Base-by-base conservation (phyloP, 768 basidiomycete species). In the Tulasnella sp. region DNA sequence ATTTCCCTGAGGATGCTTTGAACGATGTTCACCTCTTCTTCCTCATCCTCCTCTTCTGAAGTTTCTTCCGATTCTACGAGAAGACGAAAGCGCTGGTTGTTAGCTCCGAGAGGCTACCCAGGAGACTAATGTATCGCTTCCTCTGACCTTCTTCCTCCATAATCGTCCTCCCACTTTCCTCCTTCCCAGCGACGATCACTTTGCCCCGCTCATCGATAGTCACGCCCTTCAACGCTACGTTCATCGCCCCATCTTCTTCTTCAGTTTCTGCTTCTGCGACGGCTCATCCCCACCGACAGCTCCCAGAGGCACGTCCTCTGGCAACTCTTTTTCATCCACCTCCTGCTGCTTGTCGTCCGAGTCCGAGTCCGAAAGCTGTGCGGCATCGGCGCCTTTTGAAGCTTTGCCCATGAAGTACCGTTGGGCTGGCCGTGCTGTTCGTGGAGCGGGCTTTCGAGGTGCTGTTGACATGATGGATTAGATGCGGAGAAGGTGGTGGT, bases 361-460 rank as follows among this genome's bases (percentile, higher is more conserved):
- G 25, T 88, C 87, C 67, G 91, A 91, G 3, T 89, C 90, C 79
- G 92, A 91, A 7, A 91, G 91, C 31, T 88, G 88, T 1, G 84
- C 84, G 71, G 67, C 71, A 15, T 75, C 71, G 40, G 84, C 86
- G 67, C 92, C 92, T 82, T 93, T 94, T 0, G 94, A 93, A 0
- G 90, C 93, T 79, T 94, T 93, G 75, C 95, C 95, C 79, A 92
- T 92, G 90, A 93, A 93, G 83, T 97, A 96, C 2, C 95, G 91
- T 7, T 89, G 91, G 1, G 89, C 93, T 5, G 95, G 93, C 72
- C 87, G 85, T n/a, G 93, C 87, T 8, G 90, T 86, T n/a, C 93
- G 89, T 29, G 91, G 89, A 9, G 93, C 92, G 77, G 89, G 88
- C 79, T 94, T 94, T 22, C 77, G 76, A 15, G 77, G 67, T 76